Evolutionary conservation across 73 alveolate species (phyloP).

Genomic region (Stentor roeselii): DNA sequence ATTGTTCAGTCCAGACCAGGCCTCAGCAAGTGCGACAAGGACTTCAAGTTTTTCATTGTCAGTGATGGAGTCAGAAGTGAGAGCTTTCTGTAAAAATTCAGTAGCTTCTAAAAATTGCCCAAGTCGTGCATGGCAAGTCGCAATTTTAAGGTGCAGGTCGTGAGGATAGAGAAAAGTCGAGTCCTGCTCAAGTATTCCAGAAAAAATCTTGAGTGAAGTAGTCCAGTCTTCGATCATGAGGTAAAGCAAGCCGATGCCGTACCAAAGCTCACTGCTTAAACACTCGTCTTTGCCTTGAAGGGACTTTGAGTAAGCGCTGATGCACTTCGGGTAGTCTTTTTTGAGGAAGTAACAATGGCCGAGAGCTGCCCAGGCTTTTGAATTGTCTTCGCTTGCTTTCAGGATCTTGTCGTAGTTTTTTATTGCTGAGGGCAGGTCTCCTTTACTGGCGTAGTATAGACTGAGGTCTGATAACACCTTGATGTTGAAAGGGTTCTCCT

Average conservation of each 20-base stretch:
- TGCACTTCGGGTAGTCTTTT: conserved; percentile 55
- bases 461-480: conserved; percentile 49
- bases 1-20: too few species aligned
- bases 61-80: too few species aligned
- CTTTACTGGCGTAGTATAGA: conserved; percentile 58
- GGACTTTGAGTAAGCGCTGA: conserved; percentile 61
- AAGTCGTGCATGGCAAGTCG: too few species aligned
- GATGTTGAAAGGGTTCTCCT: conserved; percentile 32
- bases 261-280: conserved; percentile 62
- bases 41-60: too few species aligned
- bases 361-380: conserved; percentile 72
- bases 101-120: too few species aligned
- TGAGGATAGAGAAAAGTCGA: too few species aligned
- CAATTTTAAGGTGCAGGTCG: too few species aligned
- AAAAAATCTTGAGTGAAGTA: too few species aligned
- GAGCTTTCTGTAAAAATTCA: too few species aligned
- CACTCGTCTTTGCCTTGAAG: conserved; percentile 53
- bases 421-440: conserved; percentile 60
- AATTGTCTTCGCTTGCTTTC: conserved; percentile 49
- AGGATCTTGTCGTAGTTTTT: conserved; percentile 48
- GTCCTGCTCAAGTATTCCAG: too few species aligned
- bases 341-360: conserved; percentile 67
- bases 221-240: conserved; percentile 64
- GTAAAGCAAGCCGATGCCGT: conserved; percentile 67
- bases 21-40: too few species aligned